Conservation (phyloP, 1,284 basidiomycete species). For the Cryptococcus sp. region DNA sequence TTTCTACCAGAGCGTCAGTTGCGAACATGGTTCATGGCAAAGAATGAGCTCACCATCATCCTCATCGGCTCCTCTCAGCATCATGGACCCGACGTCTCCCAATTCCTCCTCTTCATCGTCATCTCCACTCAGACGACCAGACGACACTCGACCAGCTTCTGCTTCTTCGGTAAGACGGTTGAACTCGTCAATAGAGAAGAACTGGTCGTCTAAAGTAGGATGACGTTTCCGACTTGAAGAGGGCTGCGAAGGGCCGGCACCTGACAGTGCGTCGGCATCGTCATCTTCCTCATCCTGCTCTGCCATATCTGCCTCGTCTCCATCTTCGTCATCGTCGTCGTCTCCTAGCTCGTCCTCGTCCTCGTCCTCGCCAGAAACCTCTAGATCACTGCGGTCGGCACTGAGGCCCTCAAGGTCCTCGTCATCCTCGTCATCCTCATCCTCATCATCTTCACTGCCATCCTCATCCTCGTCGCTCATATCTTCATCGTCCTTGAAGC, state of each 20-base stretch:
- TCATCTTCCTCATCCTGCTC: slow-evolving; percentile 57
- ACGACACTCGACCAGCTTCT: slow-evolving; percentile 68
- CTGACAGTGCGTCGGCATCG: slow-evolving; percentile 30
- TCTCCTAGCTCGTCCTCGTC: slow-evolving; percentile 1
- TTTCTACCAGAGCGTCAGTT: slow-evolving; percentile 30
- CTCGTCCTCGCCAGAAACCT: slow-evolving; percentile 3
- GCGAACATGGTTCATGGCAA: not conserved
- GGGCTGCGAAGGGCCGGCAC: slow-evolving; percentile 45
- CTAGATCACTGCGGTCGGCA: slow-evolving; percentile 1
- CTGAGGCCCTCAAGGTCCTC: slow-evolving; percentile 12
- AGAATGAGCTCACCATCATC: slow-evolving; percentile 46
- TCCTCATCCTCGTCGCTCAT: slow-evolving; percentile 5
- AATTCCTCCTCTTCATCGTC: slow-evolving; percentile 59
- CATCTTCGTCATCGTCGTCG: slow-evolving; percentile 30
- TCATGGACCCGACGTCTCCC: slow-evolving; percentile 53
- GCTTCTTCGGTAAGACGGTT: slow-evolving; percentile 81
- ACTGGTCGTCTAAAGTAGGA: slow-evolving; percentile 82
- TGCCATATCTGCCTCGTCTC: slow-evolving; percentile 57
- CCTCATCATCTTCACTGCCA: slow-evolving; percentile 19
- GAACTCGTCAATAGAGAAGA: slow-evolving; percentile 88
- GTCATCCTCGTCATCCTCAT: slow-evolving; percentile 18
- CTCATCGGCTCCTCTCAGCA: slow-evolving; percentile 50
- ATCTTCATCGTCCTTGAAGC: slow-evolving; percentile 9
- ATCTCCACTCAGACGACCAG: slow-evolving; percentile 61
- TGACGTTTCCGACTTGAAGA: slow-evolving; percentile 49